Percentiles rank a stretch among this genome's conserved stretches.
These are phyloP conservation scores for Teratosphaeria zuluensis DNA, from an alignment of 2,329 filamentous ascomycete species.

Conservation along the genomic window DNA sequence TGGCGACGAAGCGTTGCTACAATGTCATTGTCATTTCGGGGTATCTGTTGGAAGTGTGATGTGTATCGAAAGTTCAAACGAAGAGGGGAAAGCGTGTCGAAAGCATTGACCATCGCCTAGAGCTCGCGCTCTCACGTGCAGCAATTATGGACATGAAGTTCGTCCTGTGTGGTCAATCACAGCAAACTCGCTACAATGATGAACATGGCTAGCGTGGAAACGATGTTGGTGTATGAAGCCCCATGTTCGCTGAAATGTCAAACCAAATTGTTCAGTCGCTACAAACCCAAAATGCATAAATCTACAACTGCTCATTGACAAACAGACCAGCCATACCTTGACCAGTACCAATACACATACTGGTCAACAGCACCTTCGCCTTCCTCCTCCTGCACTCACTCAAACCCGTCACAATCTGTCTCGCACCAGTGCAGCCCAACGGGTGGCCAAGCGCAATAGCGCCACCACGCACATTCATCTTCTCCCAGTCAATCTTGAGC, in stretches of 20 bases:
- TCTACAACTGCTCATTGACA: constrained; percentile 50
- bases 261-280: background rate
- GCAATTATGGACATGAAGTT: background rate
- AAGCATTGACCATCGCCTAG: background rate
- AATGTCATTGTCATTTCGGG: background rate
- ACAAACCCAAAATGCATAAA: background rate
- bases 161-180: too few species aligned
- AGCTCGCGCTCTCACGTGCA: background rate
- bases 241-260: background rate
- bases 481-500: constrained; percentile 59
- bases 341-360: constrained; percentile 69
- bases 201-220: background rate
- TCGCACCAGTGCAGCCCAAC: constrained; percentile 64
- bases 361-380: constrained; percentile 56
- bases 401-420: constrained; percentile 75
- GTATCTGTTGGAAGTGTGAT: too few species aligned
- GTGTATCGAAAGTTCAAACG: background rate
- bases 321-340: constrained; percentile 59
- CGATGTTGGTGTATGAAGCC: background rate
- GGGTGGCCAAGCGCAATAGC: constrained; percentile 79
- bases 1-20: background rate
- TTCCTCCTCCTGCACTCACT: constrained; percentile 24
- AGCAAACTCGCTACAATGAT: background rate
- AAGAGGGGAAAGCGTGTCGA: background rate
- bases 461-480: constrained; percentile 73